Evolutionary conservation across 1,284 basidiomycete species (phyloP).

Genomic region (Irpex sp.): DNA sequence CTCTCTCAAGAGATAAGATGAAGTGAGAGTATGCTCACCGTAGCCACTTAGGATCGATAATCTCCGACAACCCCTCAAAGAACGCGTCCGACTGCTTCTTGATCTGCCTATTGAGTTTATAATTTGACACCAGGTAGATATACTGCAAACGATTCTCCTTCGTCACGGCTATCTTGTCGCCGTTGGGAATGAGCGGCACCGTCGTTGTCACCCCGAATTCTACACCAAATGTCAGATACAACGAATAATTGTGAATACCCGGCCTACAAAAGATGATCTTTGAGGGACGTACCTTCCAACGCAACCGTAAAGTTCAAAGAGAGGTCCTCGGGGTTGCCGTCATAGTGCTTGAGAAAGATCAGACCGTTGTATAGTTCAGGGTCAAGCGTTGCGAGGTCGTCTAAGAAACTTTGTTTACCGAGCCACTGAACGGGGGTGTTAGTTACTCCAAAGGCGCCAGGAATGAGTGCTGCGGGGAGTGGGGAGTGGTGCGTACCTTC

Average conservation of each 20-base stretch:
- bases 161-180: constrained; percentile 85
- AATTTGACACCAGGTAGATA: constrained; percentile 88
- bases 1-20: too few species aligned
- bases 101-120: constrained; percentile 88
- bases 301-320: constrained; percentile 90
- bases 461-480: constrained; percentile 10
- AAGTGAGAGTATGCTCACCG: constrained; percentile 43
- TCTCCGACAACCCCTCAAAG: constrained; percentile 83
- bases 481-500: constrained; percentile 51
- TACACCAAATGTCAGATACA: constrained; percentile 30
- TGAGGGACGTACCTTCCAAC: constrained; percentile 63
- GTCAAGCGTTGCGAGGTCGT: constrained; percentile 90
- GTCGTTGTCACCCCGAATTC: constrained; percentile 85
- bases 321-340: constrained; percentile 85
- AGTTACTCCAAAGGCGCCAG: constrained; percentile 2
- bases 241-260: too few species aligned
- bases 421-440: constrained; percentile 61
- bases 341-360: constrained; percentile 91
- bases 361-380: constrained; percentile 91
- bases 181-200: constrained; percentile 81
- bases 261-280: not conserved
- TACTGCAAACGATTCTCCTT: constrained; percentile 88
- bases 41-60: constrained; percentile 89
- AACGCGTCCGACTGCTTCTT: constrained; percentile 81
- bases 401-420: constrained; percentile 83